Conservation (phyloP, 352 stramenopile genomes). For the Pythium guiyangense region DNA sequence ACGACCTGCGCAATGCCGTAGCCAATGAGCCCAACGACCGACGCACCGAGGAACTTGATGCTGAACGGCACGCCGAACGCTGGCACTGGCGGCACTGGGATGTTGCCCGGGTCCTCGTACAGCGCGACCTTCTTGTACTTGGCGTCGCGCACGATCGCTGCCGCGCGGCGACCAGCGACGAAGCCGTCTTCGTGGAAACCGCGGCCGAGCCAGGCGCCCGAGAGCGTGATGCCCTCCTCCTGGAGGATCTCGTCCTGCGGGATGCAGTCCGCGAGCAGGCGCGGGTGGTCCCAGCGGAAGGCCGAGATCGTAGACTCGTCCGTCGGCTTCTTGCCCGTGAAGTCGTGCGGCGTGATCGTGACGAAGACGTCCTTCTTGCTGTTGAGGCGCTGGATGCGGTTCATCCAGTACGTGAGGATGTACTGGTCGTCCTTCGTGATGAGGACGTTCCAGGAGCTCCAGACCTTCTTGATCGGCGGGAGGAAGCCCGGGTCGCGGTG, state of each 20-base stretch:
- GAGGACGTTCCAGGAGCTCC: constrained; percentile 84
- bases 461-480: constrained; percentile 69
- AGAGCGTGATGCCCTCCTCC: constrained; percentile 80
- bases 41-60: constrained; percentile 50
- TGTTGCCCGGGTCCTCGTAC: constrained; percentile 84
- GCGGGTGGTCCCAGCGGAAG: constrained; percentile 86
- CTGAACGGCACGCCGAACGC: constrained; percentile 67
- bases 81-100: constrained; percentile 62
- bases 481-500: constrained; percentile 76
- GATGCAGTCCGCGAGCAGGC: constrained; percentile 76
- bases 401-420: constrained; percentile 89
- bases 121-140: constrained; percentile 65
- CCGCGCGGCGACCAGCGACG: constrained; percentile 69
- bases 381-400: constrained; percentile 84
- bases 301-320: constrained; percentile 51
- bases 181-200: constrained; percentile 88
- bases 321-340: constrained; percentile 49
- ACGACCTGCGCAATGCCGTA: constrained; percentile 62
- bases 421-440: constrained; percentile 84
- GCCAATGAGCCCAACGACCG: constrained; percentile 53
- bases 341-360: constrained; percentile 80
- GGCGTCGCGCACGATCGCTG: constrained; percentile 71
- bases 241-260: constrained; percentile 85
- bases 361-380: constrained; percentile 86
- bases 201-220: constrained; percentile 72